Evolutionary conservation across 257 asterid genomes (phyloP).

Genomic region (Scutellaria barbata): DNA sequence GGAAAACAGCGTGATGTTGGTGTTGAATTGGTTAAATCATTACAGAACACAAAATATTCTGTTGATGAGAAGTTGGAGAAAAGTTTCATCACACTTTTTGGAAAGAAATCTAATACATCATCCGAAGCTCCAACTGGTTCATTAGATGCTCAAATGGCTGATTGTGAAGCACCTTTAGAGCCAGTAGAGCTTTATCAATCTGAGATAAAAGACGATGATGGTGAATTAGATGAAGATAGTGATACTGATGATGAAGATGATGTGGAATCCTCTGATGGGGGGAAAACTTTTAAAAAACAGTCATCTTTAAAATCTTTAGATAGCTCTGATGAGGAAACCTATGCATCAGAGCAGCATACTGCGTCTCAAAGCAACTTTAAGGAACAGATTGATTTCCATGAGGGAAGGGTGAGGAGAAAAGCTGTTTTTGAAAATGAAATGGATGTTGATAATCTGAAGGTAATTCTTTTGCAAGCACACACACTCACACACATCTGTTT

Average conservation of each 20-base stretch:
- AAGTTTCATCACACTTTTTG: slow-evolving; percentile 74
- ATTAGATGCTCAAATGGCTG: slow-evolving; percentile 40
- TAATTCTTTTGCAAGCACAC: slow-evolving; percentile 30
- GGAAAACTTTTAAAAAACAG: slow-evolving; percentile 25
- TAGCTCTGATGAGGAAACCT: slow-evolving; percentile 65
- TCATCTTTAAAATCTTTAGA: slow-evolving; percentile 36
- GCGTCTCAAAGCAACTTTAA: slow-evolving; percentile 41
- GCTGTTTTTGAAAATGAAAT: slow-evolving; percentile 75
- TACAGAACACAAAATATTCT: slow-evolving; percentile 80
- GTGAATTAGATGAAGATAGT: slow-evolving; percentile 55
- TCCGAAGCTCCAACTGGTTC: slow-evolving; percentile 40
- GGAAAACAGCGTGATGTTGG: slow-evolving; percentile 89
- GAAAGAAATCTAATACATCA: slow-evolving; percentile 46
- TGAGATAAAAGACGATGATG: slow-evolving; percentile 46
- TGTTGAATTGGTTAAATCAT: slow-evolving; percentile 80
- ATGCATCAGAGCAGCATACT: slow-evolving; percentile 43
- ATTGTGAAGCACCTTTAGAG: slow-evolving; percentile 40
- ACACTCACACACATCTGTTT: not conserved
- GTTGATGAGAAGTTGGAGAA: slow-evolving; percentile 80
- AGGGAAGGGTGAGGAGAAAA: slow-evolving; percentile 92
- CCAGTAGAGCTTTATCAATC: slow-evolving; percentile 47
- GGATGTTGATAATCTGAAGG: slow-evolving; percentile 55
- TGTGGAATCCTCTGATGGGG: slow-evolving; percentile 46
- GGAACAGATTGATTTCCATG: slow-evolving; percentile 68
- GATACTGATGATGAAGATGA: slow-evolving; percentile 50